Evolutionary conservation across 148 eudicot genomes (phyloP).

Genomic region (Camellia sinensis): DNA sequence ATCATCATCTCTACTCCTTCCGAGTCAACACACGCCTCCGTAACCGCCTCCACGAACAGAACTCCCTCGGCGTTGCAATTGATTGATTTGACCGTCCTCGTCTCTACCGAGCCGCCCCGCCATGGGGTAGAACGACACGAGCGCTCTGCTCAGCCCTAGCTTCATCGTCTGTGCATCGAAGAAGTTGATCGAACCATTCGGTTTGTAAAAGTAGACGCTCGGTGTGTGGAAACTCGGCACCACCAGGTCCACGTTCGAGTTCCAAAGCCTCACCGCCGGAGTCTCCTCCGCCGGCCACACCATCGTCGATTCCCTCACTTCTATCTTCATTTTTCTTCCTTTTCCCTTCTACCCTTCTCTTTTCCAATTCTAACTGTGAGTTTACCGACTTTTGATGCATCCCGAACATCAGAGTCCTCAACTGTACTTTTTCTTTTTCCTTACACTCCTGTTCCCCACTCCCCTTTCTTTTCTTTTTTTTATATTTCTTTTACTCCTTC

Average conservation of each 20-base stretch:
- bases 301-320: constrained; percentile 30
- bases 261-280: constrained; percentile 33
- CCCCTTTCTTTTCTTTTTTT: too few species aligned
- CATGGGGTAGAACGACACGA: constrained; percentile 50
- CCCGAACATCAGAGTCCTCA: too few species aligned
- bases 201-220: constrained; percentile 42
- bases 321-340: constrained; percentile 27
- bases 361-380: too few species aligned
- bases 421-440: too few species aligned
- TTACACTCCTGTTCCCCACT: too few species aligned
- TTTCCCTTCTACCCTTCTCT: too few species aligned
- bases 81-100: constrained; percentile 40
- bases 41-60: constrained; percentile 44
- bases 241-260: constrained; percentile 40
- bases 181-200: constrained; percentile 24
- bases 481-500: too few species aligned
- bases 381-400: too few species aligned
- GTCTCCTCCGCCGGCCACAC: constrained; percentile 42
- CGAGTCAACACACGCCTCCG: constrained; percentile 35
- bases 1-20: too few species aligned
- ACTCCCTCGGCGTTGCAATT: constrained; percentile 46
- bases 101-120: constrained; percentile 41
- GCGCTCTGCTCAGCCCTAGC: constrained; percentile 29
- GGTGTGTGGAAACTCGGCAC: constrained; percentile 38
- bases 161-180: constrained; percentile 29